Conservation (phyloP, 140 eudicot genomes). For the Erigeron philadelphicus region DNA sequence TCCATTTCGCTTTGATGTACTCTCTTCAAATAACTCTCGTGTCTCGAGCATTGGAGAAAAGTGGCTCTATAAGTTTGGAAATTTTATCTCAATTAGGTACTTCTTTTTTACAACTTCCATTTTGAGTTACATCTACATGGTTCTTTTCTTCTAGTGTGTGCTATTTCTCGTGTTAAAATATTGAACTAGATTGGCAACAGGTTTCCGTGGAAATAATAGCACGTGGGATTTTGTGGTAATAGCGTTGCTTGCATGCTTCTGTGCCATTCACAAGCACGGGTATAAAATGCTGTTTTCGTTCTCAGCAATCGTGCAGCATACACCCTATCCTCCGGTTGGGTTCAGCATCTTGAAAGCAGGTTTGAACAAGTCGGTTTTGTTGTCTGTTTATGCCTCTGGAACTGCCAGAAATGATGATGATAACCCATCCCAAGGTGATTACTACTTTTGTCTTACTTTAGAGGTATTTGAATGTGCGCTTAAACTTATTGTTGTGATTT, state of each 20-base stretch:
- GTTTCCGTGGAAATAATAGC: constrained; percentile 43
- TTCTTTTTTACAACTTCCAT: background rate
- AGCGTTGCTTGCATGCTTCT: constrained; percentile 53
- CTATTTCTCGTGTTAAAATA: constrained; percentile 7
- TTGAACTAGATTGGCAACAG: constrained; percentile 27
- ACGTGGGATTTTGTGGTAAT: constrained; percentile 47
- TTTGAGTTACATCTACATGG: background rate
- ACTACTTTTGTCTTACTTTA: constrained; percentile 13
- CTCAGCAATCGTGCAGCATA: constrained; percentile 57
- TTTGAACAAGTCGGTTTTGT: constrained; percentile 54
- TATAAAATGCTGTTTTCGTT: constrained; percentile 57
- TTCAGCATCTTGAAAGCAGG: constrained; percentile 65
- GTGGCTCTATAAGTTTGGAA: constrained; percentile 37
- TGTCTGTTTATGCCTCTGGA: constrained; percentile 53
- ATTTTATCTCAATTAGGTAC: constrained; percentile 57
- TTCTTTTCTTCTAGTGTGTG: constrained; percentile 11
- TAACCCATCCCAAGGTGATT: constrained; percentile 51
- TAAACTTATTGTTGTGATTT: background rate
- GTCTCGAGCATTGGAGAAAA: constrained; percentile 38
- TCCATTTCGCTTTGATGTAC: constrained; percentile 57
- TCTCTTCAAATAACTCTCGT: constrained; percentile 49
- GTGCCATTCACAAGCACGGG: constrained; percentile 59
- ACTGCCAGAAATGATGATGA: constrained; percentile 30
- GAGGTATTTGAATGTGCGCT: background rate
- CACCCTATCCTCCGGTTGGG: constrained; percentile 58